Evolutionary conservation across 2,329 filamentous ascomycete species (phyloP), one percentile per base, ranked within the genome.

Genomic region (Lachnellula subtilissima): DNA sequence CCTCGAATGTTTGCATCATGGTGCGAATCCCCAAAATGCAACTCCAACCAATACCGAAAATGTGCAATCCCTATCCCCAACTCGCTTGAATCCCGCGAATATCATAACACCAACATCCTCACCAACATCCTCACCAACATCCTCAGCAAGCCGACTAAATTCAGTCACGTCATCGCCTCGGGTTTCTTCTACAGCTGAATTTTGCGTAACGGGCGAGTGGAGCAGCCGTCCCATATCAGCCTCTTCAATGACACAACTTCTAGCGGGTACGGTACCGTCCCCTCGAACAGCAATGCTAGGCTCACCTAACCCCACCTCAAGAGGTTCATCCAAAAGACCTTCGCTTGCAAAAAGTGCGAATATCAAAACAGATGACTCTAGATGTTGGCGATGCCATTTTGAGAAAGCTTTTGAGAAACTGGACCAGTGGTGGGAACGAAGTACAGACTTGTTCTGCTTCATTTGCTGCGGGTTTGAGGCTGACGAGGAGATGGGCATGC

Each of bases 301-400:
- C 42, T 23, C 42, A 45, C 42, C 42, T 12, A 11, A 15, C 5
- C 23, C 7, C 48, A 32, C 14, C 9, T 25, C 23, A 25, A 15
- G 11, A 23, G 5, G 22, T 17, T 55, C 37, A 2, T 39, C 28
- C 45, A n/a, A 7, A 11, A 12, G 15, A 32, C 14, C n/a, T 25
- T 36, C 43, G 15, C 37, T 25, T 50, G 2, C 47, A n/a, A 47
- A 45, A 32, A 6, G 15, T 5, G 12, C 28, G 28, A 28, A 17
- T 4, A 25, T 23, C 11, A 9, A 28, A 54, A 8, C n/a, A 28
- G 17, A 55, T 45, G 6, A 54, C n/a, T 14, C 17, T 14, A 63
- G 45, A 36, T 67, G 65, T 48, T 69, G 66, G 65, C 66, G 61
- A 55, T 67, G 66, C 36, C 56, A 49, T 7, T 3, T 65, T 17